Evolutionary conservation across 2,329 filamentous ascomycete species (phyloP), one percentile per base, ranked within the genome.

Genomic region (Talaromyces sp.): DNA sequence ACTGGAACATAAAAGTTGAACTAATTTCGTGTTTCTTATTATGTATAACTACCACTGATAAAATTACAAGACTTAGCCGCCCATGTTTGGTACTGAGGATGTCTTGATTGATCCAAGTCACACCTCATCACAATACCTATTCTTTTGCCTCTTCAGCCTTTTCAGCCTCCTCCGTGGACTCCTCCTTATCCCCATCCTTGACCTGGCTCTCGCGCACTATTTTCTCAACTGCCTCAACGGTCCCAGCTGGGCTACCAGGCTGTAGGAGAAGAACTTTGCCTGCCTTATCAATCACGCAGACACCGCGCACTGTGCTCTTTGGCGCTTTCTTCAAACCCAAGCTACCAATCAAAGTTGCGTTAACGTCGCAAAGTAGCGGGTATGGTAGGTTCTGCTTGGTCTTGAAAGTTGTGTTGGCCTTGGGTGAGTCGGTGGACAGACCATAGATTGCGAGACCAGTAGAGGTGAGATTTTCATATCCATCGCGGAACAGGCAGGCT

Each of bases 331-430:
- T 93, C 69, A 98, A 80, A n/a, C 93, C 94, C 75, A 98, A 90
- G 63, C 93, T 93, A 13, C 78, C 83, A 72, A 98, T 96, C 66
- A 99, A 85, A 2, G 86, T 88, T 33, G 85, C 86, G 60, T 81
- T 80, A 6, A 89, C 85, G 77, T 99, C 93, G 81, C 93, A 98
- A 47, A 99, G 86, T 54, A 99, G 87, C 41, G 90, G 83, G 78
- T 97, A 99, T 5, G 90, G 91, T 62, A 98, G 86, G 68, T 90
- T 92, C 78, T 98, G 92, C 82, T 96, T 97, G 47, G 88, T 89
- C 80, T 92, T 90, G 85, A 98, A 99, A 54, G 87, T 92, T 27
- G 91, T 93, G 82, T 99, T 99, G 72, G 92, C 88, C 81, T 95
- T 96, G 72, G 92, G 88, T 57, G 88, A 90, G 81, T 98, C 95